Base-by-base conservation (phyloP, 2,329 filamentous ascomycete species). In the Laburnicola sp. region DNA sequence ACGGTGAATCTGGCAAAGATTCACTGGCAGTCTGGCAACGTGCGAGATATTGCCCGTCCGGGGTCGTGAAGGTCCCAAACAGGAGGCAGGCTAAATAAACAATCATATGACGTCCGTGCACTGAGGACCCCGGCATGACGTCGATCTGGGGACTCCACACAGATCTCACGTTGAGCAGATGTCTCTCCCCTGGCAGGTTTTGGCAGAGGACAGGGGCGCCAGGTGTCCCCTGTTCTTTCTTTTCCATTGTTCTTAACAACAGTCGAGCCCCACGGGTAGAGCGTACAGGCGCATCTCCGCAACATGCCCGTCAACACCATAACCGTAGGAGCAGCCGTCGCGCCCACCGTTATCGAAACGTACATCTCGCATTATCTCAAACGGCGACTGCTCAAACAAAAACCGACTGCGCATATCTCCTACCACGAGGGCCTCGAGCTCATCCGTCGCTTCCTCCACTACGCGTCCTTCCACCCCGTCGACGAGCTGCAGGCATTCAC, bases 401-500 rank as follows among this genome's bases (percentile, higher is more conserved):
- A 92, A 57, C 93, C 93, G 0, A 96, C 90, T 1, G 88, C 89
- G 1, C 90, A 96, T 71, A 85, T 99, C 49, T 92, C 91, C 46
- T 99, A 99, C 75, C 89, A 97, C 69, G 89, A 97, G 75, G 93
- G 92, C 32, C 81, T 99, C 10, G 85, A 90, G 58, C 81, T 99
- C 44, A 87, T 97, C 63, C 89, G 91, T 43, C 84, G 87, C 31
- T 97, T 99, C 72, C 82, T 99, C 31, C 74, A 83, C 36, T 94
- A 91, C 72, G 87, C 91, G 3, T 91, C 93, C 1, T 86, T 90
- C 56, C 90, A 97, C 71, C 91, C 90, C 0, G 87, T 99, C 63
- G 94, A 99, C 74, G 91, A 97, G 57, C 75, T 97, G 27, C 94
- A 99, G 68, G 85, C 86, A 3, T 97, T 97, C 71, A 97, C 93